Base-by-base conservation (phyloP, 208 protist species). In the Trypanosoma rangeli region DNA sequence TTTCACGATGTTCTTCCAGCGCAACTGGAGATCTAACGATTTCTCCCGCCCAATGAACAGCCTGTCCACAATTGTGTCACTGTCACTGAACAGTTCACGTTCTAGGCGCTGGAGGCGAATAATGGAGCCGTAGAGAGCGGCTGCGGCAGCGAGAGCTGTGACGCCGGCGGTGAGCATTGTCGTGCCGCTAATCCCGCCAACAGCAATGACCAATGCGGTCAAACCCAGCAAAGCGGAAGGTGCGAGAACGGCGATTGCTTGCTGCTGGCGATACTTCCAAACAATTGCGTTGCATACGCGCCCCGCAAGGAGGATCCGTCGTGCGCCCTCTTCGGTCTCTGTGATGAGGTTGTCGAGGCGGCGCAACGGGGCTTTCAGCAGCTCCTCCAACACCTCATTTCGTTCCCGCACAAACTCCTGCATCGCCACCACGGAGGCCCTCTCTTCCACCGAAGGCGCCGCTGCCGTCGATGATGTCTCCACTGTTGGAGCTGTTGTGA, bases 331-430 rank as follows among this genome's bases (percentile, higher is more conserved):
- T 61, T 93, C 87, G 12, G 78, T 82, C 57, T 89, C 87, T 0
- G 87, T 89, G 58, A 93, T 83, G 28, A 90, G 72, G 70, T 93
- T 93, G 72, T 93, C 87, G 44, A 89, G 76, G 49, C 87, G 87
- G 0, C 87, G 82, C 35, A 89, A 74, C 49, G 87, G 87, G 1
- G 87, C 87, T 13, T 69, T 61, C 12, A 84, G 74, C 18, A 93
- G 65, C 71, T 90, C 87, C 1, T 76, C 61, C 5, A 93, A 12
- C 28, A 93, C 78, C 44, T 87, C 79, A 26, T 78, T 72, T 4
- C 87, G 84, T 70, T 86, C 80, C 5, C 81, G 80, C 13, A 82
- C 31, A 56, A 90, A 59, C 77, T 93, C 87, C 12, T 64, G 50
- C 18, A 37, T 68, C 31, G 87, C 76, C 37, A 90, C 72, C 8